A percentile compares a stretch with the other conserved stretches of the same genome.
These are phyloP conservation scores for Moesziomyces globuligerus DNA, from an alignment of 1,284 basidiomycete genomes.

Conservation along the genomic window DNA sequence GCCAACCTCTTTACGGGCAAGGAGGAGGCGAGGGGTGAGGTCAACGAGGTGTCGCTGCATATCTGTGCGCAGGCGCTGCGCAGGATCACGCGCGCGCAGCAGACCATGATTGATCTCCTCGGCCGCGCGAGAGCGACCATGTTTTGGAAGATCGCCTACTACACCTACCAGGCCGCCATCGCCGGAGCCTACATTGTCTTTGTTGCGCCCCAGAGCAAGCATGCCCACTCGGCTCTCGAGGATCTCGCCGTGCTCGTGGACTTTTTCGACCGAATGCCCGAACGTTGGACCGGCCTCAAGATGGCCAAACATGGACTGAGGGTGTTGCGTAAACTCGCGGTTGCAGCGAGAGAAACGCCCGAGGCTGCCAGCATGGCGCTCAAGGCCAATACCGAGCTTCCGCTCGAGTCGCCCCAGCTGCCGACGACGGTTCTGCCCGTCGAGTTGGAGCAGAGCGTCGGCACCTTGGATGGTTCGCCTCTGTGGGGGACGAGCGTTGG, in stretches of 20 bases:
- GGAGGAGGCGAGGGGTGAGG: background rate
- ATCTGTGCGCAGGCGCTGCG: conserved; percentile 38
- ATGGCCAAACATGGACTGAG: conserved; percentile 40
- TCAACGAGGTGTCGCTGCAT: conserved; percentile 31
- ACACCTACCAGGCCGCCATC: conserved; percentile 42
- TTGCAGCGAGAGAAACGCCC: conserved; percentile 37
- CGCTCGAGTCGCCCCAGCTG: too few relatives aligned
- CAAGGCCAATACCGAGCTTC: too few relatives aligned
- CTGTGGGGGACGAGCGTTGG: background rate
- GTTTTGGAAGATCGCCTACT: conserved; percentile 49
- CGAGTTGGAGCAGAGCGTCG: too few relatives aligned
- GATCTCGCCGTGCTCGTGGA: conserved; percentile 37
- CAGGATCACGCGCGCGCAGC: conserved; percentile 34
- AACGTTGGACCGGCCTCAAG: conserved; percentile 39
- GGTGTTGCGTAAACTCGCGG: conserved; percentile 38
- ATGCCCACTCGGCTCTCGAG: conserved; percentile 27
- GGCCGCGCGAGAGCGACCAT: conserved; percentile 32
- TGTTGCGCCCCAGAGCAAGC: conserved; percentile 36
- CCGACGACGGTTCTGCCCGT: too few relatives aligned
- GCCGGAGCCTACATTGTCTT: conserved; percentile 43
- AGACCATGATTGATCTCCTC: conserved; percentile 34
- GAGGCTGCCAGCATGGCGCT: conserved; percentile 31
- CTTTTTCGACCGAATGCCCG: conserved; percentile 42
- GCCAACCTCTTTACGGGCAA: conserved; percentile 27
- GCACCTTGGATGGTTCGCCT: too few relatives aligned